Evolutionary conservation across 768 basidiomycete genomes (phyloP).

Genomic region (Stropharia rugosoannulata): DNA sequence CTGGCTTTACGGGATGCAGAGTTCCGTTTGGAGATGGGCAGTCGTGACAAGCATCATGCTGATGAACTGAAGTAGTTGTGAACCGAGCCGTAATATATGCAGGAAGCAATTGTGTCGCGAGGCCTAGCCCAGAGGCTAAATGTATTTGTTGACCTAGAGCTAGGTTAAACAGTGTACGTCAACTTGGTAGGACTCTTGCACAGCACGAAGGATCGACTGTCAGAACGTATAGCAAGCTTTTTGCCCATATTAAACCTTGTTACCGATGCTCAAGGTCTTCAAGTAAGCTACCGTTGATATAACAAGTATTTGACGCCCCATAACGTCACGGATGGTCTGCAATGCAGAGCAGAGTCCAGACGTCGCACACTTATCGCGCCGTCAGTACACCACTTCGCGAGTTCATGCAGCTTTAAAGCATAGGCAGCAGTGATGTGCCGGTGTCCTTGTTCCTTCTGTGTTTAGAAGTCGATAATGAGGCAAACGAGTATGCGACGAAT

Average conservation of each 20-base stretch:
- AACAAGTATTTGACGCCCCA: not conserved
- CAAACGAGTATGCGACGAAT: no score
- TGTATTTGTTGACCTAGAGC: constrained; percentile 2
- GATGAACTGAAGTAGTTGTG: no score
- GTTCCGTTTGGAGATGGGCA: no score
- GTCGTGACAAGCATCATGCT: no score
- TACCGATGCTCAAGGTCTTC: constrained; percentile 2
- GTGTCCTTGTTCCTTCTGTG: no score
- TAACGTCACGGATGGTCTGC: constrained; percentile 1
- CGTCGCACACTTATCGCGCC: no score
- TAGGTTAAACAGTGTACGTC: not conserved
- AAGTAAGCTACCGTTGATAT: not conserved
- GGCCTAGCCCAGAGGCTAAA: constrained; percentile 2
- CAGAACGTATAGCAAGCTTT: not conserved
- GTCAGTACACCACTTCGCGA: not conserved
- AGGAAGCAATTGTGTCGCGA: not conserved
- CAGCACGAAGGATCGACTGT: not conserved
- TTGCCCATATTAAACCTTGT: not conserved
- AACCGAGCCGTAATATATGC: no score
- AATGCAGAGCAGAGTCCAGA: not conserved
- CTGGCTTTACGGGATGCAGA: no score
- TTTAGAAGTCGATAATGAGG: not conserved
- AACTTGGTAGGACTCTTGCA: not conserved
- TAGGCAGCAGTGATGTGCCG: no score
- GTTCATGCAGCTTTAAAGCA: not conserved